A percentile compares a stretch with the other conserved stretches of the same genome.
These are phyloP conservation scores for Adiantum capillusveneris DNA, from an alignment of 75 land plant genomes.

Conservation along the genomic window DNA sequence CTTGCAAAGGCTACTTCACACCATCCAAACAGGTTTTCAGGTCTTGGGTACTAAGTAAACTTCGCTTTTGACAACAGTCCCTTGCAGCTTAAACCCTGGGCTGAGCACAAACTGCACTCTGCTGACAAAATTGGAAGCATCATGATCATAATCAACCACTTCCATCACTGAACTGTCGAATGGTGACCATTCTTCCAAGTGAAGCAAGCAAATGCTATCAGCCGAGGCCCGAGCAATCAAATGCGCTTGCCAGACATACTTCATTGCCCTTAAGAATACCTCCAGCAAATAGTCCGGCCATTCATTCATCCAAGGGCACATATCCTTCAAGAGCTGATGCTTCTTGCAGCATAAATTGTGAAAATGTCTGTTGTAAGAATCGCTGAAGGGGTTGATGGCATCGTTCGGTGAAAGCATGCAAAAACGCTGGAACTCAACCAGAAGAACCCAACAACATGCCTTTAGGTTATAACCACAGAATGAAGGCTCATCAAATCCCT, in stretches of 20 bases:
- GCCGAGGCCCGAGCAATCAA: conserved; percentile 8
- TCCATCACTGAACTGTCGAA: conserved; percentile 16
- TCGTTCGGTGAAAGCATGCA: conserved; percentile 11
- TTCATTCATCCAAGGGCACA: conserved; percentile 10
- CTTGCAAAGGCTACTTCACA: too few species aligned
- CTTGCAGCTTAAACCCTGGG: conserved; percentile 13
- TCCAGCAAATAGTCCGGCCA: conserved; percentile 14
- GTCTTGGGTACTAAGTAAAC: conserved; percentile 16
- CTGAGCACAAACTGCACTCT: conserved; percentile 19
- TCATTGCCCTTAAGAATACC: conserved; percentile 20
- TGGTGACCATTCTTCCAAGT: conserved; percentile 4
- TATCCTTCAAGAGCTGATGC: conserved; percentile 14
- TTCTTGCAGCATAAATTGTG: conserved; percentile 15
- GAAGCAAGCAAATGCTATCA: conserved; percentile 6
- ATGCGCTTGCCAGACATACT: conserved; percentile 19
- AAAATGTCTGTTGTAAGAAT: conserved; percentile 5
- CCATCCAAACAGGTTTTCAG: too few species aligned
- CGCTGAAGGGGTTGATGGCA: conserved; percentile 15
- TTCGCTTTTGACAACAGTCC: conserved; percentile 12
- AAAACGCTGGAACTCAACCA: conserved; percentile 17
- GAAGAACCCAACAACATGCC: not conserved
- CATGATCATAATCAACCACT: conserved; percentile 4
- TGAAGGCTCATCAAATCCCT: not conserved
- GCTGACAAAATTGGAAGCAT: conserved; percentile 5
- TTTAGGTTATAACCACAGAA: not conserved